Evolutionary conservation across 2,329 filamentous ascomycete genomes (phyloP), one percentile per base, ranked within the genome.

Genomic region (Grosmannia huntii): DNA sequence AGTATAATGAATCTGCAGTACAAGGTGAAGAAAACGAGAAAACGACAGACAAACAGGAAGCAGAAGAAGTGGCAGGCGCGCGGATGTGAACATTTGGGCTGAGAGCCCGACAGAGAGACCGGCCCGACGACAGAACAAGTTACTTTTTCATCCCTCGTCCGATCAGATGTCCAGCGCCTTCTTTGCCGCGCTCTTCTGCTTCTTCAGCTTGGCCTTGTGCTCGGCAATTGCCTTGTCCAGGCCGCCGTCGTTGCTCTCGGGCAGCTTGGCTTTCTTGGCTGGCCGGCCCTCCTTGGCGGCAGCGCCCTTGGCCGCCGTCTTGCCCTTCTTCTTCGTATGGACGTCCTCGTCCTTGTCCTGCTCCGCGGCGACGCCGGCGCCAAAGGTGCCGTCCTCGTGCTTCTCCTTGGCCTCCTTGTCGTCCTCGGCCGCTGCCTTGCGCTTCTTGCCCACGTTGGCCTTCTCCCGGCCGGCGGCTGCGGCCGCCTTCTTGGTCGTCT

Each of bases 371-470:
- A 52, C 57, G 67, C 75, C 75, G 65, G 76, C 76, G 57, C 68
- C 64, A 23, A 70, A 69, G 63, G 68, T 65, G 25, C 61, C 60
- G 53, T 64, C 61, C 21, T 62, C 55, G 53, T 66, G 61, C 52
- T 65, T 64, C 55, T 64, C 60, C 19, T 62, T 53, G 52, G 66
- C 61, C 49, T 65, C 64, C 50, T 64, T 67, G 3, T 56, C 64
- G 7, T 64, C 65, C 12, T 68, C 70, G 56, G 77, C 65, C 1
- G 76, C 73, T 4, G 36, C 36, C 73, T 83, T 83, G 64, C 80
- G 75, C 75, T 82, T 82, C 80, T 87, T 89, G 66, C 80, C 80
- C 41, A 83, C 72, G 67, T 84, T 84, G 64, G 80, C 72, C 73
- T 79, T 80, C 62, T 77, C 69, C 38, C 61, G 60, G 63, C 71